phyloP scores from a whole-genome alignment of 2,329 filamentous ascomycete species.

The Cylindrodendrum hubeiense region DNA sequence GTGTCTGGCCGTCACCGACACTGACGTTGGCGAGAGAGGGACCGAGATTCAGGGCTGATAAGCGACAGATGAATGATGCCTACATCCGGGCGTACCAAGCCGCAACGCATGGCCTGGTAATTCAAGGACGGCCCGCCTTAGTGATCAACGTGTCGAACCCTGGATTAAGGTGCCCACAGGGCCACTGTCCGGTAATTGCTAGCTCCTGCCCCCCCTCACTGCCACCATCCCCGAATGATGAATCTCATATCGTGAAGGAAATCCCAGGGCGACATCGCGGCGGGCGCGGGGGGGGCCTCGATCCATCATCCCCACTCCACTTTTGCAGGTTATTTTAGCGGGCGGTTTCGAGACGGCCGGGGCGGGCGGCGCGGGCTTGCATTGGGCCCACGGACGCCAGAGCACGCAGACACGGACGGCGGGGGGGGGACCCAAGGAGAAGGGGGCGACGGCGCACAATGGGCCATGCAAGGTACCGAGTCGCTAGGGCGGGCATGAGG shows the following conservation, averaged over 20 bases:
- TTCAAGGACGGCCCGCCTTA: not conserved
- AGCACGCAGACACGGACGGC: constrained; percentile 4
- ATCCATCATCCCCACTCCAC: constrained; percentile 16
- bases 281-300: not conserved
- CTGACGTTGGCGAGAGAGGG: not conserved
- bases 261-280: not conserved
- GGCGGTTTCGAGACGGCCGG: constrained; percentile 18
- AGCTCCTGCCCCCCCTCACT: not conserved
- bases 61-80: not conserved
- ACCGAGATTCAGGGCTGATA: not conserved
- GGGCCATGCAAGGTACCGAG: constrained; percentile 26
- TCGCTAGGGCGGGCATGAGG: constrained; percentile 11
- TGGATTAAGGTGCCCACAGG: not conserved
- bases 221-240: not conserved
- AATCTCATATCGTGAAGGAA: not conserved
- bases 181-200: not conserved
- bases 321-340: not conserved
- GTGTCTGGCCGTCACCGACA: not conserved
- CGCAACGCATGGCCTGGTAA: not conserved
- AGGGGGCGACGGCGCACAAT: not conserved
- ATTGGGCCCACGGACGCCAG: constrained; percentile 11
- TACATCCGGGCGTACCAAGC: not conserved
- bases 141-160: not conserved
- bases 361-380: constrained; percentile 19
- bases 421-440: constrained; percentile 2